These are phyloP conservation scores for Haplographium delicatum DNA, from an alignment of 495 filamentous ascomycete species.

Conservation along the genomic window DNA sequence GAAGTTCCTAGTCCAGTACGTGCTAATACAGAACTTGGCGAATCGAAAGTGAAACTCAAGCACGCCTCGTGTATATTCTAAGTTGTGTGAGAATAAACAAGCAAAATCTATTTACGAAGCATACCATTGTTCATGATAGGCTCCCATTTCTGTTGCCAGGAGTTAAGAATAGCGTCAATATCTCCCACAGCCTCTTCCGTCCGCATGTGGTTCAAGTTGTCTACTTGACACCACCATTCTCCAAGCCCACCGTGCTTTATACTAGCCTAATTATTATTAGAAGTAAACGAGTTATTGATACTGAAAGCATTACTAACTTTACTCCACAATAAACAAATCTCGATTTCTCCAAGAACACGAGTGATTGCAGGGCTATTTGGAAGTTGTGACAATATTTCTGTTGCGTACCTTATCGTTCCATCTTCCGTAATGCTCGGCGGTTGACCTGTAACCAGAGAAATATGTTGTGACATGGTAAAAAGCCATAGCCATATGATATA, in stretches of 20 bases:
- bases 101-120: neutral
- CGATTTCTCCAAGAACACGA: neutral
- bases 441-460: neutral
- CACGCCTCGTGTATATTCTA: neutral
- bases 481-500: conserved; percentile 5
- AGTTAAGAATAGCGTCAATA: conserved; percentile 1
- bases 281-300: neutral
- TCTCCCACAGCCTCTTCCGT: neutral
- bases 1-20: neutral
- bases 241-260: neutral
- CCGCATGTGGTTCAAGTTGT: neutral
- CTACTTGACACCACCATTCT: conserved; percentile 9
- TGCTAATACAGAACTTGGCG: neutral
- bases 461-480: conserved; percentile 3
- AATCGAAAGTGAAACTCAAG: conserved; percentile 1
- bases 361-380: neutral
- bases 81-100: neutral
- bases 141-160: neutral
- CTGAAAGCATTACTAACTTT: neutral
- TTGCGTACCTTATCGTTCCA: neutral
- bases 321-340: neutral
- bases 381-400: neutral
- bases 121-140: neutral
- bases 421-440: conserved; percentile 5
- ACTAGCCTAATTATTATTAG: neutral